Conservation (phyloP, 148 eudicot genomes). For the Rhododendron kiyosumense region DNA sequence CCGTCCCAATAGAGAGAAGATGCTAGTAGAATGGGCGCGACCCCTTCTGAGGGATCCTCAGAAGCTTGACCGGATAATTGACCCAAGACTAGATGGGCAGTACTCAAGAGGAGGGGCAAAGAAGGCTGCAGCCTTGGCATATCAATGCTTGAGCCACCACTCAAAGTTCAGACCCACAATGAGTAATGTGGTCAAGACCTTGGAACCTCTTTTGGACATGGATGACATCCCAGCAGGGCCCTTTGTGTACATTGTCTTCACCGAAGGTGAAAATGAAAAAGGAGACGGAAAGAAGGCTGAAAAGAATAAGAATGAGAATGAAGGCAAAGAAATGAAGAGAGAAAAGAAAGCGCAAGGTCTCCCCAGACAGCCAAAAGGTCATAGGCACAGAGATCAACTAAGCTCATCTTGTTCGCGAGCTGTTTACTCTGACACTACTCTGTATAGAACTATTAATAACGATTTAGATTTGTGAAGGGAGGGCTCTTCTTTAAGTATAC, state of each 20-base stretch:
- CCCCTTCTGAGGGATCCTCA: slow-evolving; percentile 32
- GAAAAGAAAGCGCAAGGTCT: neutral
- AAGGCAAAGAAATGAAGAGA: neutral
- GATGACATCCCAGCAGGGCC: slow-evolving; percentile 20
- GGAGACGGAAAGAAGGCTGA: neutral
- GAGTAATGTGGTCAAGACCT: slow-evolving; percentile 33
- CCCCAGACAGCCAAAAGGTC: neutral
- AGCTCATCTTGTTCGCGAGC: neutral
- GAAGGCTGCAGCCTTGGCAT: slow-evolving; percentile 42
- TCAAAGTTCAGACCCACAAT: slow-evolving; percentile 48
- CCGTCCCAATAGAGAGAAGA: slow-evolving; percentile 37
- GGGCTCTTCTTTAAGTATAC: too few relatives aligned
- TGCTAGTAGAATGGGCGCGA: slow-evolving; percentile 42
- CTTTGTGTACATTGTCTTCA: slow-evolving; percentile 35
- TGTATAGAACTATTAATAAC: slow-evolving; percentile 27
- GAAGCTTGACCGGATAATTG: slow-evolving; percentile 33
- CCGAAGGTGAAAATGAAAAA: neutral
- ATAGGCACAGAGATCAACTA: neutral
- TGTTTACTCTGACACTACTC: slow-evolving; percentile 9
- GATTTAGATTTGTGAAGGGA: neutral
- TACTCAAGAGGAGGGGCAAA: slow-evolving; percentile 36
- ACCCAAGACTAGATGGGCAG: slow-evolving; percentile 48
- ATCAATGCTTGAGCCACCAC: slow-evolving; percentile 48
- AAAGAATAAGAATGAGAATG: neutral
- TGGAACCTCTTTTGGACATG: slow-evolving; percentile 34